These are phyloP conservation scores for Dothistroma pini DNA, from an alignment of 2,329 filamentous ascomycete genomes.

Conservation along the genomic window DNA sequence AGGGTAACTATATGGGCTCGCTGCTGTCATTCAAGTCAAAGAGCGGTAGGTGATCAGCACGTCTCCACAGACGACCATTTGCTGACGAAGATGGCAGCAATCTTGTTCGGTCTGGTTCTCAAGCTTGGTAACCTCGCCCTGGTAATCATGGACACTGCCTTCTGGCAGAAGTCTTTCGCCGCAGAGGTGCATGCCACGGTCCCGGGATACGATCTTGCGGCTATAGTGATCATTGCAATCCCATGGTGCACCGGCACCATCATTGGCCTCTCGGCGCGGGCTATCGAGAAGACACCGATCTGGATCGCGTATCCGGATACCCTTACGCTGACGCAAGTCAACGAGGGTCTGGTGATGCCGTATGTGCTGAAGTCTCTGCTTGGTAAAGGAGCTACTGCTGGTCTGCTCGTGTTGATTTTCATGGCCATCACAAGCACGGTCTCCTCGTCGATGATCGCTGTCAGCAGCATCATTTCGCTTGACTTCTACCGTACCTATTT, in stretches of 20 bases:
- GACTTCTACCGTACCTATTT: constrained; percentile 52
- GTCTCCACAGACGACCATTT: not conserved
- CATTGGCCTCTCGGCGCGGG: constrained; percentile 45
- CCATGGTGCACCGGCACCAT: constrained; percentile 49
- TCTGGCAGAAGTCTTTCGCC: constrained; percentile 53
- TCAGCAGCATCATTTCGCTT: constrained; percentile 49
- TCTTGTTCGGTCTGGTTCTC: constrained; percentile 45
- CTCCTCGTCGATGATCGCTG: constrained; percentile 51
- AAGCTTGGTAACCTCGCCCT: constrained; percentile 50
- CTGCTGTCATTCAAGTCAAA: constrained; percentile 49
- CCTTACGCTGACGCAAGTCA: constrained; percentile 42
- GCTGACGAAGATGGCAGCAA: constrained; percentile 12
- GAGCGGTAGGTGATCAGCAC: constrained; percentile 31
- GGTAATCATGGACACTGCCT: constrained; percentile 52
- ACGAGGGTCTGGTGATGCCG: constrained; percentile 48
- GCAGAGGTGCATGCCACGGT: constrained; percentile 48
- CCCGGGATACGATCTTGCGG: constrained; percentile 44
- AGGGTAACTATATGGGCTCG: constrained; percentile 47
- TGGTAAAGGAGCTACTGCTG: constrained; percentile 42
- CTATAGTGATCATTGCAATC: constrained; percentile 45
- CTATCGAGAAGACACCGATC: constrained; percentile 46
- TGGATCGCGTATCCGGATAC: constrained; percentile 44
- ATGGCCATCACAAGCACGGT: constrained; percentile 52
- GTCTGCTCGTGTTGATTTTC: constrained; percentile 48
- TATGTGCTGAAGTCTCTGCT: constrained; percentile 45